These are phyloP conservation scores for Zymoseptoria tritici DNA, from an alignment of 2,329 filamentous ascomycete genomes.

Conservation along the genomic window DNA sequence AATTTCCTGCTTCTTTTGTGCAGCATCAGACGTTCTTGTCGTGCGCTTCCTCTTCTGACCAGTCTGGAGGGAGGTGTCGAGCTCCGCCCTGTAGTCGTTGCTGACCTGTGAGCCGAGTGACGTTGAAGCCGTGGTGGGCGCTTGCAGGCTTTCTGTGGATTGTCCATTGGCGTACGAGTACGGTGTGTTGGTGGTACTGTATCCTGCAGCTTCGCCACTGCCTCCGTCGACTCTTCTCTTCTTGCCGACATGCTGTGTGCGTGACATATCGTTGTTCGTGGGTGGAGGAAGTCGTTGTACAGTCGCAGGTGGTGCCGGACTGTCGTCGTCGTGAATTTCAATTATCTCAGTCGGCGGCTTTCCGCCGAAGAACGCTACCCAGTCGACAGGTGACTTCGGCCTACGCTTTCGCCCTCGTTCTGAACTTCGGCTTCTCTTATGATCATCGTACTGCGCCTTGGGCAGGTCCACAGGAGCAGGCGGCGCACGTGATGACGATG, in stretches of 20 bases:
- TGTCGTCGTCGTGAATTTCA: constrained; percentile 45
- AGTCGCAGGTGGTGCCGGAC: constrained; percentile 17
- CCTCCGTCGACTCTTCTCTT: constrained; percentile 57
- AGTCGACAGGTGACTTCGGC: constrained; percentile 27
- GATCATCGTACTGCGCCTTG: constrained; percentile 4
- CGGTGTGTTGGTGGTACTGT: constrained; percentile 49
- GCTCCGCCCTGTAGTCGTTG: constrained; percentile 51
- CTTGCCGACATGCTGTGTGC: constrained; percentile 57
- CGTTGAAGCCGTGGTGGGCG: constrained; percentile 67
- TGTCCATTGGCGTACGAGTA: constrained; percentile 68
- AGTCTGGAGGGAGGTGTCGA: constrained; percentile 50
- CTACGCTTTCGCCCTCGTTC: constrained; percentile 16
- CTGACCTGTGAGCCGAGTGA: constrained; percentile 65
- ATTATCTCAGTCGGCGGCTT: constrained; percentile 44
- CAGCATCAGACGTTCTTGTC: constrained; percentile 38
- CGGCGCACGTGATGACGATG: constrained; percentile 20
- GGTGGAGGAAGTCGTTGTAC: constrained; percentile 17
- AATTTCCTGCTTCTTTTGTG: constrained; percentile 26
- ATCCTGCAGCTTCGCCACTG: constrained; percentile 20
- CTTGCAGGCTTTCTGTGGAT: constrained; percentile 44
- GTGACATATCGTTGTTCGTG: constrained; percentile 18
- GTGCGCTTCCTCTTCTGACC: constrained; percentile 84
- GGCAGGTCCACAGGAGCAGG: constrained; percentile 10
- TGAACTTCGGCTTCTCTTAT: constrained; percentile 7
- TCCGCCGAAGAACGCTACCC: constrained; percentile 31